Evolutionary conservation across 805 yeast species (phyloP).

Genomic region (Yamadazyma olivae): DNA sequence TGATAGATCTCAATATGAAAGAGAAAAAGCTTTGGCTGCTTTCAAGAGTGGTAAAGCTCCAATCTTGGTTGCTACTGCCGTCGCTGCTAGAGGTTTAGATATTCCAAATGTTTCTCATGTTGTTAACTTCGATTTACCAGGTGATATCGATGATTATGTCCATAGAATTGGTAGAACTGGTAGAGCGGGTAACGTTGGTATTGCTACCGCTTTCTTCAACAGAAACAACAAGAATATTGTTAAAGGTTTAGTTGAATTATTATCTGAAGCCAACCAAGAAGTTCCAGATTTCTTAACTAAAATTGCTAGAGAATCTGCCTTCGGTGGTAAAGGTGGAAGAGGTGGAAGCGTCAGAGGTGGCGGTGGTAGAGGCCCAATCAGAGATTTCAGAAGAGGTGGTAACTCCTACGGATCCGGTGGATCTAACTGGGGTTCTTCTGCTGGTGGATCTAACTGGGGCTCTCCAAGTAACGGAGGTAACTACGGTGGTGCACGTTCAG

Average conservation of each 20-base stretch:
- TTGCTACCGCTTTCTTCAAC: slow-evolving; percentile 97
- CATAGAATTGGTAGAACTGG: slow-evolving; percentile 99
- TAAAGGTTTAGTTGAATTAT: slow-evolving; percentile 81
- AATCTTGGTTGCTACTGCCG: slow-evolving; percentile 97
- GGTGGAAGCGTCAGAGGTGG: slow-evolving; percentile 49
- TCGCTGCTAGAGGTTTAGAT: slow-evolving; percentile 99
- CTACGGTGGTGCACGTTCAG: slow-evolving; percentile 13
- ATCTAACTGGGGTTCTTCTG: slow-evolving; percentile 17
- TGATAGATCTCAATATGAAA: slow-evolving; percentile 96
- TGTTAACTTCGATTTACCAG: slow-evolving; percentile 94
- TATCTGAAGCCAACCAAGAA: slow-evolving; percentile 96
- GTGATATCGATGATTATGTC: slow-evolving; percentile 96
- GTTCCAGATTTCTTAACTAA: slow-evolving; percentile 85
- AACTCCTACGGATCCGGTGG: slow-evolving; percentile 32
- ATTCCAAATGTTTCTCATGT: slow-evolving; percentile 98
- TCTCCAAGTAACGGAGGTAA: slow-evolving; percentile 14
- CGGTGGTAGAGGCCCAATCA: slow-evolving; percentile 28
- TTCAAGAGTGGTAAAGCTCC: slow-evolving; percentile 93
- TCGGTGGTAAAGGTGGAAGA: slow-evolving; percentile 44
- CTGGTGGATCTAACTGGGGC: slow-evolving; percentile 16
- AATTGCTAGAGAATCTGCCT: slow-evolving; percentile 71
- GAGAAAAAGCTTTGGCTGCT: slow-evolving; percentile 94
- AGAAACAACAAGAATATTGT: slow-evolving; percentile 89
- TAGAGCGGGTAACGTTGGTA: slow-evolving; percentile 99
- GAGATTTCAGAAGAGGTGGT: slow-evolving; percentile 53